Conservation (phyloP, 1,284 basidiomycete species). For the Tilletia horrida region DNA sequence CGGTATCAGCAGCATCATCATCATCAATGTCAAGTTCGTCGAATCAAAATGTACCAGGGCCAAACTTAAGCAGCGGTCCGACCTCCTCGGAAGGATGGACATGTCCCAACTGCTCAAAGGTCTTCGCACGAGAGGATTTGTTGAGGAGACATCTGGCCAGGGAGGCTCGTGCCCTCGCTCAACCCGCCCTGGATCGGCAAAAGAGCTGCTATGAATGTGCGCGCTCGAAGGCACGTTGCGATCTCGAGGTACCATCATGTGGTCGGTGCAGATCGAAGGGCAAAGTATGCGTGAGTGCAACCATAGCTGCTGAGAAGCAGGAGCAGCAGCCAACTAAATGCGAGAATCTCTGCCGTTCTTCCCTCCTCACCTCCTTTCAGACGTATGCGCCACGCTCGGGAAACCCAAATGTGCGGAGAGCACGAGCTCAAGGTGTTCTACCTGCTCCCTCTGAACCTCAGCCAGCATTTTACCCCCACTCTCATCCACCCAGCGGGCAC, state of each 20-base stretch:
- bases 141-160: constrained; percentile 40
- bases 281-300: constrained; percentile 35
- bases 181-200: constrained; percentile 43
- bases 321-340: not conserved
- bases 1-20: not conserved
- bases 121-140: constrained; percentile 39
- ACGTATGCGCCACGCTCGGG: constrained; percentile 44
- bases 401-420: constrained; percentile 43
- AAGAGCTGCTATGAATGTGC: constrained; percentile 49
- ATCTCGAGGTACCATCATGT: constrained; percentile 46
- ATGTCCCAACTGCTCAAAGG: constrained; percentile 44
- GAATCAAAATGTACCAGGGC: not conserved
- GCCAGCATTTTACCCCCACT: not conserved
- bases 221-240: constrained; percentile 44
- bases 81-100: constrained; percentile 6
- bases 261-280: constrained; percentile 41
- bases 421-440: constrained; percentile 20
- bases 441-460: constrained; percentile 8
- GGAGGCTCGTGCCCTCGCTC: constrained; percentile 38
- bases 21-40: not conserved
- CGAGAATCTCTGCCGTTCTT: not conserved
- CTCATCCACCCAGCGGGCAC: not conserved
- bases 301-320: not conserved
- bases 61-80: not conserved
- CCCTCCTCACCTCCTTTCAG: constrained; percentile 19